These are phyloP conservation scores for Raffaelea albimanens DNA, from an alignment of 2,329 filamentous ascomycete species.

Conservation along the genomic window DNA sequence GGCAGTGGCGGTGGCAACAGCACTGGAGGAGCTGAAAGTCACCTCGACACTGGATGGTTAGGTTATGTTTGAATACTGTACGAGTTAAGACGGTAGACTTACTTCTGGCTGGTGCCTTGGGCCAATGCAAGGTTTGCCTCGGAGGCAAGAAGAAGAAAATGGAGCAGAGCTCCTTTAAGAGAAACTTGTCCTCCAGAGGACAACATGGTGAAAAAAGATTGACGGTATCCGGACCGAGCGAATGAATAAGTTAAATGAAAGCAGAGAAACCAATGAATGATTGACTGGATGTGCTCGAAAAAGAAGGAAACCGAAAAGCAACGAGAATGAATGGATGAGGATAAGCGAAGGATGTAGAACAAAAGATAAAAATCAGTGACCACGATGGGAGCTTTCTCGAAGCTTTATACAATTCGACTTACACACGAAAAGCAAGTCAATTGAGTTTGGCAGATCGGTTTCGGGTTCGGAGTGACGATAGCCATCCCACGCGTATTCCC, in stretches of 20 bases:
- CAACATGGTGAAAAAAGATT: background rate
- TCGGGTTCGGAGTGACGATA: background rate
- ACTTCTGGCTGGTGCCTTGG: no score
- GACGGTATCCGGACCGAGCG: background rate
- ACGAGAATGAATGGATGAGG: background rate
- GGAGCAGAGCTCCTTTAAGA: no score
- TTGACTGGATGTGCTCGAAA: background rate
- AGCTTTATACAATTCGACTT: background rate
- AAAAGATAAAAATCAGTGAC: background rate
- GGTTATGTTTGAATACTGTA: no score
- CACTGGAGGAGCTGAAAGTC: no score
- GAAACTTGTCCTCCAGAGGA: no score
- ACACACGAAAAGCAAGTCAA: background rate
- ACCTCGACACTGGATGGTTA: no score
- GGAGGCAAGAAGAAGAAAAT: no score
- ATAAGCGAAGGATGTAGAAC: no score
- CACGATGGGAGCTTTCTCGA: background rate
- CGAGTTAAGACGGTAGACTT: no score
- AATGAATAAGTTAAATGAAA: background rate
- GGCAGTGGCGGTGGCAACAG: no score
- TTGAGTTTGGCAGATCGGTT: background rate
- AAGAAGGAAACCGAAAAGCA: background rate
- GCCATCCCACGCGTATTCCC: background rate
- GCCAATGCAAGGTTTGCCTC: no score
- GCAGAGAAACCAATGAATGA: background rate